Conservation (phyloP, 2,329 filamentous ascomycete genomes). For the Ampelomyces quisqualis region DNA sequence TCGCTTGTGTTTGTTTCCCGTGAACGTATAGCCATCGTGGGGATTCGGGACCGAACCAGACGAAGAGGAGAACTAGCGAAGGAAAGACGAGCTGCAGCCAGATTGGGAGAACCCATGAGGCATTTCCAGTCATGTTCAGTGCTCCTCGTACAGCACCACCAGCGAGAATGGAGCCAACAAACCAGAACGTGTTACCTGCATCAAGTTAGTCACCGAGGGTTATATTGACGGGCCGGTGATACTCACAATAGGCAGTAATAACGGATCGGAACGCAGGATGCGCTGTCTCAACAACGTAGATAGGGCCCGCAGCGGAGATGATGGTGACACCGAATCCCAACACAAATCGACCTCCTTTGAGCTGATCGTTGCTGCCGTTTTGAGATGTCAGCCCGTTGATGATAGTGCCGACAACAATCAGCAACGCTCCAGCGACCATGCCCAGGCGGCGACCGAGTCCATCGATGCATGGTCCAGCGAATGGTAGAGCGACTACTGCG, state of each 20-base stretch:
- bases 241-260: no score
- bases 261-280: conserved; percentile 60
- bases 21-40: conserved; percentile 60
- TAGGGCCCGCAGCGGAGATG: conserved; percentile 57
- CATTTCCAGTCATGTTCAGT: conserved; percentile 17
- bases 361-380: conserved; percentile 47
- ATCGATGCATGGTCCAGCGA: conserved; percentile 50
- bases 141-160: conserved; percentile 28
- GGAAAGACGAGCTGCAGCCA: conserved; percentile 33
- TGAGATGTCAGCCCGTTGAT: conserved; percentile 51
- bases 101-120: conserved; percentile 26
- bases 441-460: conserved; percentile 47
- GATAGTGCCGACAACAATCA: conserved; percentile 53
- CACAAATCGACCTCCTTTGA: conserved; percentile 60
- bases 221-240: no score
- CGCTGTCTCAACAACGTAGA: conserved; percentile 61
- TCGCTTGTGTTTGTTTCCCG: conserved; percentile 55
- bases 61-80: conserved; percentile 47
- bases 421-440: conserved; percentile 55
- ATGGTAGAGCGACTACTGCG: conserved; percentile 48
- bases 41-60: conserved; percentile 59
- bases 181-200: conserved; percentile 51
- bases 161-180: conserved; percentile 41
- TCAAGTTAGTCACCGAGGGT: no score
- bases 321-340: conserved; percentile 62